Conservation (phyloP, 192 early-diverging fungal species). For the Coemansia nantahalensis region DNA sequence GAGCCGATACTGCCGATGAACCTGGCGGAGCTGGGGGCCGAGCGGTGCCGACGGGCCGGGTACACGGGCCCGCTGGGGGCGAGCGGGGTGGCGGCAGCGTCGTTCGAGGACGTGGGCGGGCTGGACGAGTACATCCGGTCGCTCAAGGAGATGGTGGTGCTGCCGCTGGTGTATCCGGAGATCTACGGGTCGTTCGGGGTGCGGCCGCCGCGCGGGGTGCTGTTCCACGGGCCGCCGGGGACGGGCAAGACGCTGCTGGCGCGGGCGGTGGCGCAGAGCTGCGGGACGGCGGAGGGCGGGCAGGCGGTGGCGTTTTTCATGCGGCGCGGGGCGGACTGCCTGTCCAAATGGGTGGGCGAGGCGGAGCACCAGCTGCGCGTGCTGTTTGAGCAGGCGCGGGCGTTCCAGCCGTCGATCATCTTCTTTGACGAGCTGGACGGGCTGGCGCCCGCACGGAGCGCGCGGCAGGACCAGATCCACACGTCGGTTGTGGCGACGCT, state of each 20-base stretch:
- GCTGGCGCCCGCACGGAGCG: constrained; percentile 76
- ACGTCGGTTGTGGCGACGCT: constrained; percentile 92
- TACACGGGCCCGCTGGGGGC: background rate
- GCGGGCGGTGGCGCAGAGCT: constrained; percentile 60
- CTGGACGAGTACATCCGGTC: constrained; percentile 66
- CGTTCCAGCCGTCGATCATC: constrained; percentile 89
- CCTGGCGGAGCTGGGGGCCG: constrained; percentile 15
- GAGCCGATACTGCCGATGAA: constrained; percentile 25
- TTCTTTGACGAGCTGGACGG: constrained; percentile 99
- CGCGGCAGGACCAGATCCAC: constrained; percentile 69
- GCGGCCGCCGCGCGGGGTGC: constrained; percentile 80
- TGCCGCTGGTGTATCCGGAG: constrained; percentile 68
- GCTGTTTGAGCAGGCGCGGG: constrained; percentile 89
- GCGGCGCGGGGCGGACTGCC: constrained; percentile 89
- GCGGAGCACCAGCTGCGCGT: constrained; percentile 91
- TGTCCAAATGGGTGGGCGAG: constrained; percentile 99
- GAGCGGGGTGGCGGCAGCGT: background rate
- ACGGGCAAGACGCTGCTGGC: constrained; percentile 95
- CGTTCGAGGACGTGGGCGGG: constrained; percentile 59
- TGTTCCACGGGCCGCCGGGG: constrained; percentile 87
- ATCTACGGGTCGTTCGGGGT: constrained; percentile 72
- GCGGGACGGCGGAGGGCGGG: background rate
- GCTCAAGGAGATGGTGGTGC: constrained; percentile 81
- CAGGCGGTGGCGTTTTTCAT: constrained; percentile 12
- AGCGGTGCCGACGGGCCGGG: constrained; percentile 19